A percentile compares a stretch with the other conserved stretches of the same genome.
Conservation (phyloP, 2,329 filamentous ascomycete species). For the Penicillium sp. region DNA sequence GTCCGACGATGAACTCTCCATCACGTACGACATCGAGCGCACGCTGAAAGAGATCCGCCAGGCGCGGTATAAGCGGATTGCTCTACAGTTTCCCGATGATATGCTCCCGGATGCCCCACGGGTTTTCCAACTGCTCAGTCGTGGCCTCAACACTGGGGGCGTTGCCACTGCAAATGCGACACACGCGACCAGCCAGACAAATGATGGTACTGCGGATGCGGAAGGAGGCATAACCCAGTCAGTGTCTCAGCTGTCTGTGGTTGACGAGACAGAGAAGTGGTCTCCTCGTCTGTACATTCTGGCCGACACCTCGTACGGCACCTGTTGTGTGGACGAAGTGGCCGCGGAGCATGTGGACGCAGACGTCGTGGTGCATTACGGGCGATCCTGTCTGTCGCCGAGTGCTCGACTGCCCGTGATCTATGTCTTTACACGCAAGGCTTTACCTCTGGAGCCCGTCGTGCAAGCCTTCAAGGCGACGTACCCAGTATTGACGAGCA, state of each 20-base stretch:
- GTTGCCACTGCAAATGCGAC: constrained; percentile 17
- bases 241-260: constrained; percentile 31
- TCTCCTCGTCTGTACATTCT: constrained; percentile 71
- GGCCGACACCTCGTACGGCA: constrained; percentile 93
- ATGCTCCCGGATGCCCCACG: constrained; percentile 86
- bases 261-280: constrained; percentile 22
- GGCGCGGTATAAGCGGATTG: constrained; percentile 73
- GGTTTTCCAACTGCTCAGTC: constrained; percentile 68
- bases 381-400: constrained; percentile 86
- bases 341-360: constrained; percentile 92
- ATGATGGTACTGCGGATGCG: constrained; percentile 12
- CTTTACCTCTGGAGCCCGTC: constrained; percentile 64
- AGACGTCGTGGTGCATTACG: constrained; percentile 92
- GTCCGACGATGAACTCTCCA: constrained; percentile 69
- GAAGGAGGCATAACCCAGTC: constrained; percentile 25
- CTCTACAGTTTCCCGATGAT: constrained; percentile 91
- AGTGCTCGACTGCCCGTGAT: constrained; percentile 85
- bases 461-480: constrained; percentile 65
- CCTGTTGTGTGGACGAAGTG: constrained; percentile 96
- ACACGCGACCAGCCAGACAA: constrained; percentile 17
- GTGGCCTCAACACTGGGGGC: constrained; percentile 48
- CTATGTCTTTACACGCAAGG: constrained; percentile 80
- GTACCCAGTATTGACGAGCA: constrained; percentile 65
- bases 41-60: constrained; percentile 75
- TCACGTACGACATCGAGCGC: constrained; percentile 81